Percentiles rank a stretch among this genome's conserved stretches.
phyloP scores from a whole-genome alignment of 1,284 basidiomycete genomes.

The Phylloboletellus chloephorus region DNA sequence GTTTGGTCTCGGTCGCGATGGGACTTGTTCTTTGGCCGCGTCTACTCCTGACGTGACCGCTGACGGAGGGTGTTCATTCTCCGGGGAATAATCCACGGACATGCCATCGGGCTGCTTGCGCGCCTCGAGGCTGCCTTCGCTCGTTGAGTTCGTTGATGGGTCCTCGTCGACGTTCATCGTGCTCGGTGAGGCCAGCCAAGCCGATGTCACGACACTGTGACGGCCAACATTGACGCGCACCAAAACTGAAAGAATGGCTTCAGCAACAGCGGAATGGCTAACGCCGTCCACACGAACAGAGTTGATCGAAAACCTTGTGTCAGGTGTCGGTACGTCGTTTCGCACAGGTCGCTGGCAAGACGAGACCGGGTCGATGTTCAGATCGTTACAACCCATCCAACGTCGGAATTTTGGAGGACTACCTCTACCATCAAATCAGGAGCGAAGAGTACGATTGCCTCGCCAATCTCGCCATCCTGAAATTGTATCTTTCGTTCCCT shows the following conservation, averaged over 20 bases:
- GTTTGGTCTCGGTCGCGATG: conserved; percentile 24
- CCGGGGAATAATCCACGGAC: conserved; percentile 7
- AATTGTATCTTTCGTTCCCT: conserved; percentile 50
- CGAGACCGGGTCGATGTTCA: conserved; percentile 30
- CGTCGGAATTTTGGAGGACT: conserved; percentile 88
- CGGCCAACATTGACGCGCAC: conserved; percentile 3
- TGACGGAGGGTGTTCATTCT: conserved; percentile 1
- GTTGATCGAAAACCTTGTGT: conserved; percentile 85
- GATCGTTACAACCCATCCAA: conserved; percentile 97
- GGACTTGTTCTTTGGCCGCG: conserved; percentile 3
- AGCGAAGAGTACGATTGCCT: conserved; percentile 90
- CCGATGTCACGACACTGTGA: neutral
- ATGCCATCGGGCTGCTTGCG: conserved; percentile 11
- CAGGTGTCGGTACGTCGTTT: conserved; percentile 74
- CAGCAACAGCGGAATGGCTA: conserved; percentile 56
- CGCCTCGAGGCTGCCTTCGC: conserved; percentile 6
- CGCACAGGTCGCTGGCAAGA: conserved; percentile 6
- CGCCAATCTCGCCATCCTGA: conserved; percentile 86
- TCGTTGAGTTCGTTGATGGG: neutral
- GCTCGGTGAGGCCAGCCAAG: neutral
- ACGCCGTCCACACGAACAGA: conserved; percentile 73
- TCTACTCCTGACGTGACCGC: neutral
- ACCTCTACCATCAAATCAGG: conserved; percentile 87
- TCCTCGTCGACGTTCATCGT: conserved; percentile 21
- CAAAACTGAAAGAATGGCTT: conserved; percentile 22